Evolutionary conservation across 257 asterid species (phyloP).

Genomic region (Nicotiana attenuata): DNA sequence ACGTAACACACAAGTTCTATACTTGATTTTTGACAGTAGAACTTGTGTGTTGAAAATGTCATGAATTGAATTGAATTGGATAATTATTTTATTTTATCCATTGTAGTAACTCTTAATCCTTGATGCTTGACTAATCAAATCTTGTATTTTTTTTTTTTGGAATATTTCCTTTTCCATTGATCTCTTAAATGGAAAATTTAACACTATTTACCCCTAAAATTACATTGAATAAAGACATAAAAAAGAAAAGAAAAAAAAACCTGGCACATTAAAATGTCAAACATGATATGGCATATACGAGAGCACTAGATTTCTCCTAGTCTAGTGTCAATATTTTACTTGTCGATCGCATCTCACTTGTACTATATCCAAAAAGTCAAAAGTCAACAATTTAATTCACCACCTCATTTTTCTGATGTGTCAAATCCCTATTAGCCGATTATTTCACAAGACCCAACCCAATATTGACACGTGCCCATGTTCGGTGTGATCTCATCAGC

Average conservation of each 20-base stretch:
- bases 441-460: background rate
- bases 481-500: background rate
- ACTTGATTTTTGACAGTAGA: too few relatives aligned
- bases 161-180: too few relatives aligned
- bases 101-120: too few relatives aligned
- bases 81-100: too few relatives aligned
- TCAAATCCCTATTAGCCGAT: slow-evolving; percentile 12
- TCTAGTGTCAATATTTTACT: background rate
- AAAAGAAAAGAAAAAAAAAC: too few relatives aligned
- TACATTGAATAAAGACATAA: too few relatives aligned
- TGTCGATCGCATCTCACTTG: background rate
- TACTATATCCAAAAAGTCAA: background rate
- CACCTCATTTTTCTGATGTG: slow-evolving; percentile 20
- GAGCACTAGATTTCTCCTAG: background rate
- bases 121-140: too few relatives aligned
- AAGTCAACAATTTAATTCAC: background rate
- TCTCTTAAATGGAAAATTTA: too few relatives aligned
- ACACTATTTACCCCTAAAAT: background rate
- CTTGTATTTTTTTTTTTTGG: too few relatives aligned
- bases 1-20: too few relatives aligned
- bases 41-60: too few relatives aligned
- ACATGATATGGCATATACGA: background rate
- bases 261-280: background rate
- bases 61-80: too few relatives aligned
- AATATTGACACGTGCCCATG: background rate